These are phyloP conservation scores for Ilyonectria mors-panacis DNA, from an alignment of 2,329 filamentous ascomycete genomes.

Conservation along the genomic window DNA sequence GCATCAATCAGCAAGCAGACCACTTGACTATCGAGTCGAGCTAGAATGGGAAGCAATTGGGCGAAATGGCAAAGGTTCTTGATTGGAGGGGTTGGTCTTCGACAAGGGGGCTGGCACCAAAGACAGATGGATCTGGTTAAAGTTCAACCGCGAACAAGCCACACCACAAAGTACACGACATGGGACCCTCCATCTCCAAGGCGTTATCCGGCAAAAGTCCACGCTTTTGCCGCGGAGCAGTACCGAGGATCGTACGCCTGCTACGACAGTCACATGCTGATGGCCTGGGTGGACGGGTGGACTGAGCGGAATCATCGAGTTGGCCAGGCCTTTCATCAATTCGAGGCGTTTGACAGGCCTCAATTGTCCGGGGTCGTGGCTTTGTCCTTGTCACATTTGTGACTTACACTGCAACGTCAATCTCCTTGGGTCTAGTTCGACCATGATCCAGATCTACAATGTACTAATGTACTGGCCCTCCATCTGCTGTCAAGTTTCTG, in stretches of 20 bases:
- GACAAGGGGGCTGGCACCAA: slow-evolving; percentile 31
- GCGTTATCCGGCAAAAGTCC: slow-evolving; percentile 15
- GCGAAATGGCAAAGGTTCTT: slow-evolving; percentile 25
- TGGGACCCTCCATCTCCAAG: slow-evolving; percentile 3
- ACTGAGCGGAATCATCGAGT: background rate
- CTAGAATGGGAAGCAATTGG: slow-evolving; percentile 20
- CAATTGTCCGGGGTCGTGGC: background rate
- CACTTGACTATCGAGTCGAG: slow-evolving; percentile 8
- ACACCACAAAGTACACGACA: slow-evolving; percentile 24
- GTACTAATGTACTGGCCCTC: background rate
- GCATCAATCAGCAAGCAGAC: background rate
- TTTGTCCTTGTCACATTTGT: background rate
- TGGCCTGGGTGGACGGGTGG: background rate
- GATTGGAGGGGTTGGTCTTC: slow-evolving; percentile 38
- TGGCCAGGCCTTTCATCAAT: slow-evolving; percentile 11
- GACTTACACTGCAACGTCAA: slow-evolving; percentile 12
- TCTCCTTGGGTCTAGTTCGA: slow-evolving; percentile 10
- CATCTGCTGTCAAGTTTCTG: slow-evolving; percentile 30
- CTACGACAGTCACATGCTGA: slow-evolving; percentile 22
- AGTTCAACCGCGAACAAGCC: slow-evolving; percentile 39
- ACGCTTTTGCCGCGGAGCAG: slow-evolving; percentile 21
- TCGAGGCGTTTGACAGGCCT: slow-evolving; percentile 14
- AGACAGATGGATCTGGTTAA: slow-evolving; percentile 40
- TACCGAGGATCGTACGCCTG: slow-evolving; percentile 15
- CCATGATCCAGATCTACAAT: slow-evolving; percentile 19